Conservation (phyloP, 768 basidiomycete genomes). For the Termitomyces sp. region DNA sequence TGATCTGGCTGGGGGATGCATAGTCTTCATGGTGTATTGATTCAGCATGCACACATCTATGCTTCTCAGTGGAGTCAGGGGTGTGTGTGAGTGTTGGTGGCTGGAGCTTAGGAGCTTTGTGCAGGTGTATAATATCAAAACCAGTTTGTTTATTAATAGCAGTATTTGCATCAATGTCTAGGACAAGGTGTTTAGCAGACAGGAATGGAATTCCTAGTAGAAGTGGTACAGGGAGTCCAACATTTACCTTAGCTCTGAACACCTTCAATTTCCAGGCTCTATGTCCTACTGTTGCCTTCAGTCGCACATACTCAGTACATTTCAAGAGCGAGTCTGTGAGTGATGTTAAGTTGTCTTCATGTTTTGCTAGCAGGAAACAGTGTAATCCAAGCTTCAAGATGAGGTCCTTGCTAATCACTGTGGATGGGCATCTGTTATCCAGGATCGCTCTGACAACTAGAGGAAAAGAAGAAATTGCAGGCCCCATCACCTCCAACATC, state of each 20-base stretch:
- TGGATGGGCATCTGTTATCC: slow-evolving; percentile 12
- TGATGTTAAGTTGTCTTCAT: slow-evolving; percentile 18
- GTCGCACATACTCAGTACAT: slow-evolving; percentile 17
- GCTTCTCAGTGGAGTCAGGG: background rate
- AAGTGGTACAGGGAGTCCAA: no score
- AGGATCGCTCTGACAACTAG: slow-evolving; percentile 8
- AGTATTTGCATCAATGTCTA: slow-evolving; percentile 14
- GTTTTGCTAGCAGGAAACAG: slow-evolving; percentile 10
- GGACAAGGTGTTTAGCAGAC: slow-evolving; percentile 12
- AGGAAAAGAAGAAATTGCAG: background rate
- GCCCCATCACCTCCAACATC: background rate
- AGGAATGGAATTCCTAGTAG: no score
- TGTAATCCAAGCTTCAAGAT: slow-evolving; percentile 2
- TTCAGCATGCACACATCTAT: no score
- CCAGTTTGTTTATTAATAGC: slow-evolving; percentile 10
- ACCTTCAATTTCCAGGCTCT: slow-evolving; percentile 21
- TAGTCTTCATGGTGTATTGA: background rate
- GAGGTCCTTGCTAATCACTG: slow-evolving; percentile 15
- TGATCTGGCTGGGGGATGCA: no score
- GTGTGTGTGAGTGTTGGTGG: background rate
- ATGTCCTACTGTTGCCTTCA: slow-evolving; percentile 9
- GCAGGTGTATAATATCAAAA: background rate
- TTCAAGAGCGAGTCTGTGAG: slow-evolving; percentile 7
- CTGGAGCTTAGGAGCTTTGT: background rate
- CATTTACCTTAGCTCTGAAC: no score